A percentile compares a stretch with the other conserved stretches of the same genome.
phyloP scores from a whole-genome alignment of 2,329 filamentous ascomycete genomes.

The Arthroderma uncinatum region DNA sequence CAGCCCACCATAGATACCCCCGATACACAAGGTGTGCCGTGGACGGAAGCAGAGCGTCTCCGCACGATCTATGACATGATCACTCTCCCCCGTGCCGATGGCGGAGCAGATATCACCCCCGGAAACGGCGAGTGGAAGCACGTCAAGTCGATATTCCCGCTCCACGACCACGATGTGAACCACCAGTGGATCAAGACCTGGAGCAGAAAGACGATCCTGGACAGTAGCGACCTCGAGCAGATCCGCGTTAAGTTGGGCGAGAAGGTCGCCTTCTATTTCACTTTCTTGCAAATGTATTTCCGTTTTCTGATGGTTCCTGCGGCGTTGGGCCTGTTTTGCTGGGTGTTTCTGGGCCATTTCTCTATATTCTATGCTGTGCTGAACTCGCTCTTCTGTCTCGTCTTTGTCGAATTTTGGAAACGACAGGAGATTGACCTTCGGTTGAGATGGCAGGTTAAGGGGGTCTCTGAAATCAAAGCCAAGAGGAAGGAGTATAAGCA shows the following conservation, averaged over 20 bases:
- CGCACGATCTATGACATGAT: slow-evolving; percentile 81
- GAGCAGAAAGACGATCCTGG: slow-evolving; percentile 59
- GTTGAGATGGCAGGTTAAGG: slow-evolving; percentile 78
- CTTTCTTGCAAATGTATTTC: slow-evolving; percentile 86
- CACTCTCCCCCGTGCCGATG: slow-evolving; percentile 58
- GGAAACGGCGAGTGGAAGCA: slow-evolving; percentile 59
- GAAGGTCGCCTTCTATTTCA: slow-evolving; percentile 84
- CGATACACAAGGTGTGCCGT: slow-evolving; percentile 58
- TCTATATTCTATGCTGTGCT: slow-evolving; percentile 68
- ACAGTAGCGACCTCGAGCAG: slow-evolving; percentile 54
- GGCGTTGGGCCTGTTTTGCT: slow-evolving; percentile 62
- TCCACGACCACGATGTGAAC: slow-evolving; percentile 69
- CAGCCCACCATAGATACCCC: slow-evolving; percentile 63
- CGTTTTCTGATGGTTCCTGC: slow-evolving; percentile 74
- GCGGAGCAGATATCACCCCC: slow-evolving; percentile 67
- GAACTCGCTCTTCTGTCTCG: slow-evolving; percentile 73
- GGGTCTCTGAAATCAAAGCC: slow-evolving; percentile 69
- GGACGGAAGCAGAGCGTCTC: slow-evolving; percentile 79
- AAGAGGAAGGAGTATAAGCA: slow-evolving; percentile 67
- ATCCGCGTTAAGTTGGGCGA: slow-evolving; percentile 71
- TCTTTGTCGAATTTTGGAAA: slow-evolving; percentile 95
- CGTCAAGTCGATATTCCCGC: slow-evolving; percentile 62
- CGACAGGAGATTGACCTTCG: slow-evolving; percentile 79
- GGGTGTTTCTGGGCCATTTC: slow-evolving; percentile 74
- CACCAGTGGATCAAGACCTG: slow-evolving; percentile 63